phyloP scores from a whole-genome alignment of 208 protist genomes.

The Crithidia bombi region DNA sequence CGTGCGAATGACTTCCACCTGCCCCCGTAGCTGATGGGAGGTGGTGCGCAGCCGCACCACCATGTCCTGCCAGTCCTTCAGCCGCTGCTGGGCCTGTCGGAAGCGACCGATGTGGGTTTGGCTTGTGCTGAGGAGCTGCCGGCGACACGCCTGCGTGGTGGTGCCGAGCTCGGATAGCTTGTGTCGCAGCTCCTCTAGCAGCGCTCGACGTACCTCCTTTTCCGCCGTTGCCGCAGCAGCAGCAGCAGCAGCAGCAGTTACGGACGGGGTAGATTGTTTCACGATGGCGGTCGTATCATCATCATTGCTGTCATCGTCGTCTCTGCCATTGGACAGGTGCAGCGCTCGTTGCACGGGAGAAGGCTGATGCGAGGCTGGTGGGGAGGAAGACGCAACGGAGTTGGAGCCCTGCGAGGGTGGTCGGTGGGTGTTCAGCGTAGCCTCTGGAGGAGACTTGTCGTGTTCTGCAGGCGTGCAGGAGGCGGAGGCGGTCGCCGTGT shows the following conservation, averaged over 20 bases:
- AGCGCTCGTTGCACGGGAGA: conserved; percentile 11
- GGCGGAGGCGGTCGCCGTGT: background rate
- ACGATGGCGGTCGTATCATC: too few relatives aligned
- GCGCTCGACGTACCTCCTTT: conserved; percentile 2
- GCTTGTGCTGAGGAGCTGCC: conserved; percentile 32
- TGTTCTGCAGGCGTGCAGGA: conserved; percentile 9
- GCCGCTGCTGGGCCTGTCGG: conserved; percentile 51
- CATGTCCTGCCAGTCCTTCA: conserved; percentile 70
- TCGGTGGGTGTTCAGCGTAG: conserved; percentile 1
- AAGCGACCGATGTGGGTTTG: conserved; percentile 41
- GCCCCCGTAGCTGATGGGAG: conserved; percentile 37
- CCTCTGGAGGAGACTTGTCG: conserved; percentile 15
- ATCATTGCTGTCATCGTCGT: background rate
- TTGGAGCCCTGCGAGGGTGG: conserved; percentile 15
- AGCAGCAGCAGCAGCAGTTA: background rate
- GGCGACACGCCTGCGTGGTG: conserved; percentile 11
- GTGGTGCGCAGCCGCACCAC: conserved; percentile 30
- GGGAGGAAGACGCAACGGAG: conserved; percentile 8
- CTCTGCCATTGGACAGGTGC: background rate
- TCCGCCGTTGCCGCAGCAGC: background rate
- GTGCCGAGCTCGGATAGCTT: conserved; percentile 30
- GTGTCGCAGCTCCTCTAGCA: conserved; percentile 31
- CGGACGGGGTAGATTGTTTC: too few relatives aligned
- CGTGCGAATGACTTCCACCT: conserved; percentile 39
- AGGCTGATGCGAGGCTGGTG: background rate